Percentiles rank a stretch among this genome's conserved stretches.
Conservation (phyloP, 108 stramenopile genomes). For the Cylindrotheca closterium region DNA sequence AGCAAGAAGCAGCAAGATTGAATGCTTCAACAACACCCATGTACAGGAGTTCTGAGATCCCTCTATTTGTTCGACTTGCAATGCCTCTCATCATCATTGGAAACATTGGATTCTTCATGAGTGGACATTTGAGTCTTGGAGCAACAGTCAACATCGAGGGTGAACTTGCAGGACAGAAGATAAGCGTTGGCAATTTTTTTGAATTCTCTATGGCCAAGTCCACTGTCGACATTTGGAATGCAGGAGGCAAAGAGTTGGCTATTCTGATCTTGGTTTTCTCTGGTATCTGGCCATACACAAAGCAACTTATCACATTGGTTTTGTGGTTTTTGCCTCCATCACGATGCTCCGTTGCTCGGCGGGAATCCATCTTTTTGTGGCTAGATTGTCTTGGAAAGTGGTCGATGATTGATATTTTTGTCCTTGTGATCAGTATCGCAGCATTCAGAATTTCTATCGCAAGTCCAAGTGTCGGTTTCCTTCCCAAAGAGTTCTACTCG, state of each 20-base stretch:
- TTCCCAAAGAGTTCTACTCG: conserved; percentile 67
- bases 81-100: conserved; percentile 68
- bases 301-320: conserved; percentile 56
- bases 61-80: conserved; percentile 35
- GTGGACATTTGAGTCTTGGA: conserved; percentile 74
- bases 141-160: conserved; percentile 65
- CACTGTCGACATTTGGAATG: conserved; percentile 66
- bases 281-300: conserved; percentile 86
- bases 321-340: conserved; percentile 71
- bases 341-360: conserved; percentile 39
- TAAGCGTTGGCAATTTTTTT: conserved; percentile 58
- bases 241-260: conserved; percentile 66
- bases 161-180: conserved; percentile 54
- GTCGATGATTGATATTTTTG: conserved; percentile 74
- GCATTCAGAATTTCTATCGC: conserved; percentile 68
- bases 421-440: conserved; percentile 62
- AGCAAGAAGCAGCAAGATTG: conserved; percentile 33
- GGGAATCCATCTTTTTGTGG: conserved; percentile 68
- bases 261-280: conserved; percentile 71
- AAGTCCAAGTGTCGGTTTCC: conserved; percentile 60
- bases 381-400: conserved; percentile 76
- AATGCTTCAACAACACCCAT: conserved; percentile 48
- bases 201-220: conserved; percentile 70
- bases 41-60: conserved; percentile 48
- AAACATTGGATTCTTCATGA: conserved; percentile 73